A percentile compares a stretch with the other conserved stretches of the same genome.
Evolutionary conservation across 2,329 filamentous ascomycete species (phyloP).

Genomic region (Bipolaris victoriae): DNA sequence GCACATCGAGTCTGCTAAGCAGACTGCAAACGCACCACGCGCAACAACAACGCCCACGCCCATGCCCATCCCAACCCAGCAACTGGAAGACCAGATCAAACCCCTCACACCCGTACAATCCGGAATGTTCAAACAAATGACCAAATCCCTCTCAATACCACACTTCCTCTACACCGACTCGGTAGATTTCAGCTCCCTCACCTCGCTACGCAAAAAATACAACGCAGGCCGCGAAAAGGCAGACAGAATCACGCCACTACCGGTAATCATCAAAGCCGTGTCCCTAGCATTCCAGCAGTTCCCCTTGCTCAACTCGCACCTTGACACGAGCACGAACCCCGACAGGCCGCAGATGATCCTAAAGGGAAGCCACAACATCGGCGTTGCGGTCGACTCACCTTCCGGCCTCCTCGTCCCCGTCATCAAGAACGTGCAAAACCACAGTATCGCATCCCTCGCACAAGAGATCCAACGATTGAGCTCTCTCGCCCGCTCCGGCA

Average conservation of each 20-base stretch:
- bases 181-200: slow-evolving; percentile 78
- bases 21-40: slow-evolving; percentile 31
- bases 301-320: slow-evolving; percentile 84
- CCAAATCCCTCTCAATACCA: slow-evolving; percentile 84
- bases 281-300: slow-evolving; percentile 82
- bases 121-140: slow-evolving; percentile 99
- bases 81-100: slow-evolving; percentile 67
- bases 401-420: slow-evolving; percentile 89
- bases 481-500: slow-evolving; percentile 72
- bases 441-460: slow-evolving; percentile 80
- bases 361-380: slow-evolving; percentile 90
- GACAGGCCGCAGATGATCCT: slow-evolving; percentile 76
- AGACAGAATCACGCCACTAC: slow-evolving; percentile 79
- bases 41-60: slow-evolving; percentile 40
- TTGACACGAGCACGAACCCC: slow-evolving; percentile 66
- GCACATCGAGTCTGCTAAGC: slow-evolving; percentile 30
- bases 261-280: slow-evolving; percentile 95
- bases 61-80: slow-evolving; percentile 15
- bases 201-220: slow-evolving; percentile 73
- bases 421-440: slow-evolving; percentile 78
- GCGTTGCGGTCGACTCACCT: slow-evolving; percentile 93
- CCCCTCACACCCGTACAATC: slow-evolving; percentile 79
- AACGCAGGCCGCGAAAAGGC: slow-evolving; percentile 59
- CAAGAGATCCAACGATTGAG: slow-evolving; percentile 77
- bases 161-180: slow-evolving; percentile 96